Evolutionary conservation across 257 asterid genomes (phyloP), one percentile per base, ranked within the genome.

Genomic region (Solanum sparsipilum): DNA sequence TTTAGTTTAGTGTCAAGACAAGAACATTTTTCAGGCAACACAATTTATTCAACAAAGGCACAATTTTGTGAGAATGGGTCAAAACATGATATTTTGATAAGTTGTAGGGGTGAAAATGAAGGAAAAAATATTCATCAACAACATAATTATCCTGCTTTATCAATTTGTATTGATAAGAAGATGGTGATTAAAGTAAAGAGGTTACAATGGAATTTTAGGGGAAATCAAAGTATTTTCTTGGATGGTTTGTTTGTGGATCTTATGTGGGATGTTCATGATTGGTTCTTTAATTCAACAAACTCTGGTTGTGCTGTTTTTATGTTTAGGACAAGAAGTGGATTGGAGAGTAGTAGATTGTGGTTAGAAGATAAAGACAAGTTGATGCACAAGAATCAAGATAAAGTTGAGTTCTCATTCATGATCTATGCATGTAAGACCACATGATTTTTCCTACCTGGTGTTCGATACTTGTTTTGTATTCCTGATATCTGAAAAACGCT

Each of bases 251-350:
- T 95, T 52, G 92, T 97, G 79, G 99, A 97, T 92, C 90, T 96
- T 13, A 92, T 97, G 98, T 97, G 99, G 99, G 99, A 97, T 89
- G 98, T 95, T 48, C 98, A 96, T 87, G 98, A 92, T 52, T 96
- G 99, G 99, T 94, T 97, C 76, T 91, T 92, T 38, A 90, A 89
- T 81, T 87, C 94, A 0, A 85, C 90, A 52, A 52, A 16, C 3
- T 79, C 96, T 29, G 95, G 95, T 9, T 84, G 58, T 35, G 99
- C 96, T 1, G 98, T 95, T 79, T 97, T 97, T 82, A 93, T 97
- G 99, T 97, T 97, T 92, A 92, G 98, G 90, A 97, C 98, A 0
- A 93, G 99, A 76, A 95, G 93, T 68, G 98, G 99, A 88, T 87
- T 93, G 91, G 98, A 96, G 44, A 41, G 48, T 48, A 96, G 96